These are phyloP conservation scores for Colletotrichum sp. DNA, from an alignment of 2,329 filamentous ascomycete species.

Conservation along the genomic window DNA sequence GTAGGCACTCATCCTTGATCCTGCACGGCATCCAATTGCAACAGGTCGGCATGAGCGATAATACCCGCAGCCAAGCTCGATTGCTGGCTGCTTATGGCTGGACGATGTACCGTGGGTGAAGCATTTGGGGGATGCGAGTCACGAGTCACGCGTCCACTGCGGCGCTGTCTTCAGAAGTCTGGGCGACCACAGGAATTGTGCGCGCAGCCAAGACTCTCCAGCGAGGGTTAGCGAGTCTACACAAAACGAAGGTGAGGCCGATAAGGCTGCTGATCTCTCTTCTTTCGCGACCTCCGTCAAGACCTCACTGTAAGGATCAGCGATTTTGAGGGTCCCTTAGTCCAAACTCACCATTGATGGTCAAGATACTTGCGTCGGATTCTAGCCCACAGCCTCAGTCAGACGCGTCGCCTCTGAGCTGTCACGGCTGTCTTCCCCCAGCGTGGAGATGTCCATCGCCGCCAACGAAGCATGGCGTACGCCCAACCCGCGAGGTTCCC, in stretches of 20 bases:
- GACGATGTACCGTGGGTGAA: neutral
- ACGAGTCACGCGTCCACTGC: neutral
- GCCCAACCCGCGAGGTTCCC: neutral
- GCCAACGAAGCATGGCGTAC: neutral
- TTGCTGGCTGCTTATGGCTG: neutral
- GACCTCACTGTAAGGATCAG: neutral
- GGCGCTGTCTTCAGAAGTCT: neutral
- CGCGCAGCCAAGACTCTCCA: slow-evolving; percentile 2
- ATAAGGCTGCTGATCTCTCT: neutral
- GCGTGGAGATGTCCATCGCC: neutral
- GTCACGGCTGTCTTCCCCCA: neutral
- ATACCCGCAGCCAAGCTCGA: neutral
- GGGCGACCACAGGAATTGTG: neutral
- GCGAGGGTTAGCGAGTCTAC: slow-evolving; percentile 6
- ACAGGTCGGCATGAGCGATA: neutral
- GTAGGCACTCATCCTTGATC: neutral
- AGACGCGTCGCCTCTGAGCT: neutral
- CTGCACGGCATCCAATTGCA: neutral
- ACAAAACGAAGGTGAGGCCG: neutral
- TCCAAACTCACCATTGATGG: neutral
- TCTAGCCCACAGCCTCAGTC: neutral
- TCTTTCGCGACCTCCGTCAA: neutral
- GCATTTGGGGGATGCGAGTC: neutral
- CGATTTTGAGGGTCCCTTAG: neutral
- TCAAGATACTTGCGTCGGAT: neutral